A percentile compares a stretch with the other conserved stretches of the same genome.
phyloP scores from a whole-genome alignment of 345 rosid genomes.

The Adansonia digitata region DNA sequence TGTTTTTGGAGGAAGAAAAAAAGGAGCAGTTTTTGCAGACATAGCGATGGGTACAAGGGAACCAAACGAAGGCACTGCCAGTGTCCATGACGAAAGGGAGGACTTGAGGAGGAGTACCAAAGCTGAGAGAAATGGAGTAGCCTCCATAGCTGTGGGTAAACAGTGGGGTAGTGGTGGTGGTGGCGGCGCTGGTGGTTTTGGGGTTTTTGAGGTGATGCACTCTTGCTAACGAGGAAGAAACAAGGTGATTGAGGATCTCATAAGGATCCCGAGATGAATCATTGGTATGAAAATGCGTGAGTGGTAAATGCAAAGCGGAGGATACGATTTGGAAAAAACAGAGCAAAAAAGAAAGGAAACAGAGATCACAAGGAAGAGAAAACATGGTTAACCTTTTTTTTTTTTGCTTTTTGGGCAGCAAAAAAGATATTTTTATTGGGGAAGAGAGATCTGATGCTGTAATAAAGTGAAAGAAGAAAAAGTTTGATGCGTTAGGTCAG shows the following conservation, averaged over 20 bases:
- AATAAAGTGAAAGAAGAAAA: neutral
- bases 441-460: neutral
- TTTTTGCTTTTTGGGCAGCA: neutral
- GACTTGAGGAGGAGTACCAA: conserved; percentile 76
- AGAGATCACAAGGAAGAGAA: neutral
- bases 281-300: conserved; percentile 12
- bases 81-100: conserved; percentile 61
- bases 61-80: conserved; percentile 41
- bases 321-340: conserved; percentile 13
- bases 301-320: conserved; percentile 17
- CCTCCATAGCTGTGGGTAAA: conserved; percentile 67
- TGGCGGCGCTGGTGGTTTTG: conserved; percentile 3
- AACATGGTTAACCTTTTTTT: neutral
- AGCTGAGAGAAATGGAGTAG: conserved; percentile 70
- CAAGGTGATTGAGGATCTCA: conserved; percentile 25
- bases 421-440: neutral
- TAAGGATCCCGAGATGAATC: conserved; percentile 19
- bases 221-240: conserved; percentile 29
- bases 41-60: conserved; percentile 37
- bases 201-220: conserved; percentile 35
- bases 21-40: conserved; percentile 32
- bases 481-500: neutral
- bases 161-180: conserved; percentile 26
- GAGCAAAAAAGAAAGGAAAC: conserved; percentile 13
- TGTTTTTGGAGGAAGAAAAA: neutral